Evolutionary conservation across 495 filamentous ascomycete species (phyloP), one percentile per base, ranked within the genome.

Genomic region (Durotheca rogersii): DNA sequence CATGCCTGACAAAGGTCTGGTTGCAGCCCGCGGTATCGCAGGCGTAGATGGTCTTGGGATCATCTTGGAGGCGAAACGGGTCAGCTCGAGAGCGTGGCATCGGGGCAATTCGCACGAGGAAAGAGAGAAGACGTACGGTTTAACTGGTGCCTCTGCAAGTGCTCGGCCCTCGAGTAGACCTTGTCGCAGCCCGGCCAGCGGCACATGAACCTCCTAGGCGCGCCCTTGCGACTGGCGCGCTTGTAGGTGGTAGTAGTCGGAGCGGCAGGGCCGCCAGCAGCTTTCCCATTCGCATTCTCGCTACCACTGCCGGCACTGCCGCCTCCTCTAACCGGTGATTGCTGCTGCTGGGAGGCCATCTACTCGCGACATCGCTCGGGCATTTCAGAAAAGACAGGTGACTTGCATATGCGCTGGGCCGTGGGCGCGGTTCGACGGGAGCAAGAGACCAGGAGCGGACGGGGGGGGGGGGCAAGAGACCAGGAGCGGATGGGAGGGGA

Each of bases 111-210:
- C 20, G 25, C 19, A 47, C 15, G 6, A 32, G 31, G 34, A 27
- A 9, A 39, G 20, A 33, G 18, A 11, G 41, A 27, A 27, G 42
- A 37, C 70, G 56, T 61, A 76, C 73, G 72, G 51, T 73, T 74
- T 25, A 76, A 58, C 53, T 73, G 67, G 53, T 76, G 74, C 15
- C 75, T 64, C 56, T 76, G 94, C 51, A 98, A 80, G 73, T 98
- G 93, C 65, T 98, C 93, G 19, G 91, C 90, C 59, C 93, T 81
- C 36, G 91, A 95, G 70, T 97, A 98, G 46, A 86, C 85, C 79
- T 95, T 98, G 47, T 89, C 90, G 63, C 93, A 98, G 27, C 82
- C 88, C 49, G 87, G 81, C 57, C 86, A 84, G 6, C 85, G 80
- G 66, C 93, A 98, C 56, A 86, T 79, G 57, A 95, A 98, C 29